phyloP scores from a whole-genome alignment of 106 monocot genomes.

The Apostasia ramifera region DNA sequence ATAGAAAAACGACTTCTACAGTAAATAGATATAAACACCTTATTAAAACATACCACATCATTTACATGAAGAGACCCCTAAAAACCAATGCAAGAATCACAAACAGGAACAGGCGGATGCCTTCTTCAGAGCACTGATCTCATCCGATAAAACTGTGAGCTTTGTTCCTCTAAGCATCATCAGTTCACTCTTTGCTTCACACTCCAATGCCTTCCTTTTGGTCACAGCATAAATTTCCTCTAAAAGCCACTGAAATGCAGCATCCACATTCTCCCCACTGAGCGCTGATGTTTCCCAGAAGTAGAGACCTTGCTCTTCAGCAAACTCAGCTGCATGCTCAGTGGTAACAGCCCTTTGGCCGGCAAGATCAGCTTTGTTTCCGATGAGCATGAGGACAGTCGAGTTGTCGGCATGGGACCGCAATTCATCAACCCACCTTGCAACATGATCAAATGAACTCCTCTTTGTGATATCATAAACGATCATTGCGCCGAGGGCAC shows the following conservation, averaged over 20 bases:
- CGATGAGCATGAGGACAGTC: slow-evolving; percentile 53
- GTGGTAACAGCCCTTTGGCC: slow-evolving; percentile 24
- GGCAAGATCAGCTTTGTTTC: slow-evolving; percentile 64
- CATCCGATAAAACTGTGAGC: slow-evolving; percentile 33
- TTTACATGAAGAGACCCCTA: too few species aligned
- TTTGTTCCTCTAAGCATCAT: slow-evolving; percentile 42
- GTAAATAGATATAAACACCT: too few species aligned
- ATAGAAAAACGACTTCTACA: too few species aligned
- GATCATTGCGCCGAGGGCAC: slow-evolving; percentile 51
- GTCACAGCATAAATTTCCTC: slow-evolving; percentile 51
- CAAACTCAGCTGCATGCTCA: slow-evolving; percentile 57
- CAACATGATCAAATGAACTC: slow-evolving; percentile 37
- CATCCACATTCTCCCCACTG: slow-evolving; percentile 61
- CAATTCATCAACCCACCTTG: slow-evolving; percentile 39
- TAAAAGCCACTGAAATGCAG: slow-evolving; percentile 43
- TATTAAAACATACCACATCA: too few species aligned
- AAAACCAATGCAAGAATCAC: not conserved
- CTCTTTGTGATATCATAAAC: slow-evolving; percentile 36
- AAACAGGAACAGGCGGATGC: slow-evolving; percentile 35
- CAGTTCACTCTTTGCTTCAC: slow-evolving; percentile 19
- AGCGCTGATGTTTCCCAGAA: slow-evolving; percentile 71
- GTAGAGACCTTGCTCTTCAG: slow-evolving; percentile 66
- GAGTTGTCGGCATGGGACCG: slow-evolving; percentile 34
- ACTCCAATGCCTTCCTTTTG: slow-evolving; percentile 40
- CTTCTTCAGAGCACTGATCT: slow-evolving; percentile 58